Conservation (phyloP, 352 stramenopile genomes). For the Phytophthora pini region DNA sequence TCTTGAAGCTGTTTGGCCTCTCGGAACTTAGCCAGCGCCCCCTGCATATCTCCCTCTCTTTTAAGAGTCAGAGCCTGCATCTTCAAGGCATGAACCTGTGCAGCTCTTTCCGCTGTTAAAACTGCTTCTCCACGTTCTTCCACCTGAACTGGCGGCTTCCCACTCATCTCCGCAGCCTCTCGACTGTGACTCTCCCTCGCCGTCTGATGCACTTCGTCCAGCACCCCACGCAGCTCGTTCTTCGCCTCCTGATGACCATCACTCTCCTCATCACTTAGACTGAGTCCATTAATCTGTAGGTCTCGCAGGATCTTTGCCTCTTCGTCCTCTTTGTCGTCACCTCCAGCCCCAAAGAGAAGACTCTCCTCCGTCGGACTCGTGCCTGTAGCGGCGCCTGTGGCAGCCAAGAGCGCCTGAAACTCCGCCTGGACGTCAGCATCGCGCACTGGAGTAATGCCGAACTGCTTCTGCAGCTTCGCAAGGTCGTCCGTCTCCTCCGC, state of each 20-base stretch:
- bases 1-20: slow-evolving; percentile 65
- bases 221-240: slow-evolving; percentile 42
- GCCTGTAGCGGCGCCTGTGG: slow-evolving; percentile 4
- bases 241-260: slow-evolving; percentile 39
- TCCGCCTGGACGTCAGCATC: slow-evolving; percentile 78
- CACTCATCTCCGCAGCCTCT: slow-evolving; percentile 27
- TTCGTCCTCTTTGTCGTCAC: slow-evolving; percentile 52
- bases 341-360: slow-evolving; percentile 42
- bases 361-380: slow-evolving; percentile 60
- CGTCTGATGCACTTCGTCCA: slow-evolving; percentile 43
- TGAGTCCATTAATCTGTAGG: slow-evolving; percentile 48
- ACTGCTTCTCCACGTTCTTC: not conserved
- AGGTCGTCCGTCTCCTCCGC: slow-evolving; percentile 52
- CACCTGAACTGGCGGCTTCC: not conserved
- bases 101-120: not conserved
- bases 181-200: slow-evolving; percentile 38
- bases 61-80: slow-evolving; percentile 64
- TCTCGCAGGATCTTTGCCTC: slow-evolving; percentile 66
- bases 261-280: slow-evolving; percentile 30
- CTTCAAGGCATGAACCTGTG: slow-evolving; percentile 56
- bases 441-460: slow-evolving; percentile 74
- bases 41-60: slow-evolving; percentile 54
- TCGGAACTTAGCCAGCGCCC: slow-evolving; percentile 64
- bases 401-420: slow-evolving; percentile 61
- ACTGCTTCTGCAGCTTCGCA: slow-evolving; percentile 71